A percentile compares a stretch with the other conserved stretches of the same genome.
Conservation (phyloP, 2,329 filamentous ascomycete species). For the Aspergillus melleus region DNA sequence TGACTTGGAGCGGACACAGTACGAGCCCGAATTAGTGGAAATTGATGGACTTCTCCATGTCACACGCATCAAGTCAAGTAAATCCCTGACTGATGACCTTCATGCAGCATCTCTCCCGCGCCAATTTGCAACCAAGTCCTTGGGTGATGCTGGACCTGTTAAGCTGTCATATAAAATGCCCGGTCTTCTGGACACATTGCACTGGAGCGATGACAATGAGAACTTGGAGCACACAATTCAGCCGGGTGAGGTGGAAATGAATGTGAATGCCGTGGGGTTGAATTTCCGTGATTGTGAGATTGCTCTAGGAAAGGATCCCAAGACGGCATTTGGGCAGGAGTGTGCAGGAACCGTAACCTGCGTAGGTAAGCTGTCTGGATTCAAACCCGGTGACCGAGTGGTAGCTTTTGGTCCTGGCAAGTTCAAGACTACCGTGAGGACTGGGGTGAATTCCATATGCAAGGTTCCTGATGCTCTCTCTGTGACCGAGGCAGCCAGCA, state of each 20-base stretch:
- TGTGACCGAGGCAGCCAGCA: conserved; percentile 1
- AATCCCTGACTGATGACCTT: neutral
- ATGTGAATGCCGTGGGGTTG: neutral
- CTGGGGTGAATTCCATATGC: neutral
- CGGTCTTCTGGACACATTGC: neutral
- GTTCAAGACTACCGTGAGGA: neutral
- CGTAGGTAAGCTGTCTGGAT: neutral
- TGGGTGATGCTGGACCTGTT: neutral
- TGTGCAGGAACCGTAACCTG: neutral
- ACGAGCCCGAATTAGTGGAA: neutral
- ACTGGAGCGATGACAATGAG: neutral
- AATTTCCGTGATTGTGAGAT: neutral
- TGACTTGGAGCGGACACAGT: neutral
- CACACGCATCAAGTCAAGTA: neutral
- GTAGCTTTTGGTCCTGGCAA: neutral
- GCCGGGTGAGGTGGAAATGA: neutral
- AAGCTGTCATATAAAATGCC: neutral
- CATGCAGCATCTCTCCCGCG: neutral
- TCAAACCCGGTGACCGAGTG: neutral
- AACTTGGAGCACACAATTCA: neutral
- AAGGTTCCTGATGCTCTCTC: neutral
- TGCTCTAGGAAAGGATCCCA: neutral
- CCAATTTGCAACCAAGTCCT: neutral
- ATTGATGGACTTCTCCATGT: neutral
- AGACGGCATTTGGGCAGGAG: neutral